A percentile compares a stretch with the other conserved stretches of the same genome.
phyloP scores from a whole-genome alignment of 768 basidiomycete species.

The Steccherinum ochraceum region DNA sequence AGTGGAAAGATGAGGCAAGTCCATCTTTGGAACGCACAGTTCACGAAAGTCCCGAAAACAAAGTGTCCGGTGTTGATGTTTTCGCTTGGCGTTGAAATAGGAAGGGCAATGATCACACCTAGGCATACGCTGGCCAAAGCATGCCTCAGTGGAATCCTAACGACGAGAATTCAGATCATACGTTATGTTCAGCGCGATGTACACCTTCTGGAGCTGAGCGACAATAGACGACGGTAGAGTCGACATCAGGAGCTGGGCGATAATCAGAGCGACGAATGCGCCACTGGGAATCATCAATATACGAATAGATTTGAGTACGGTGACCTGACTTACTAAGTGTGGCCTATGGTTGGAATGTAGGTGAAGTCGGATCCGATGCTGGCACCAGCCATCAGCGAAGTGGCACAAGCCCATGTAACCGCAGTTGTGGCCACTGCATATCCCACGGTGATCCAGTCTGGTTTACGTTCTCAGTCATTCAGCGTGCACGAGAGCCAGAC shows the following conservation, averaged over 20 bases:
- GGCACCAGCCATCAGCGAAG: slow-evolving; percentile 33
- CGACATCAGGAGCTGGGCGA: slow-evolving; percentile 26
- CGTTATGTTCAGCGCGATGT: slow-evolving; percentile 30
- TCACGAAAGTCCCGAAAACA: slow-evolving; percentile 34
- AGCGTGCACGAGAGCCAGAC: too few species aligned
- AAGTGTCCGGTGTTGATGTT: slow-evolving; percentile 32
- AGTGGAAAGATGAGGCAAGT: too few species aligned
- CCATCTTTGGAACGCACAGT: slow-evolving; percentile 26
- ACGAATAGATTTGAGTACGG: background rate
- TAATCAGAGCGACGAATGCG: slow-evolving; percentile 25
- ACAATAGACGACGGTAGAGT: slow-evolving; percentile 28
- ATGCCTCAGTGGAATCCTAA: too few species aligned
- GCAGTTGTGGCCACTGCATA: slow-evolving; percentile 27
- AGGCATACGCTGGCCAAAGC: too few species aligned
- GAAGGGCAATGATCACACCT: slow-evolving; percentile 54
- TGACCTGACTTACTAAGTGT: slow-evolving; percentile 18
- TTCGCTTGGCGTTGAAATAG: slow-evolving; percentile 32
- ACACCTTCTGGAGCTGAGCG: slow-evolving; percentile 29
- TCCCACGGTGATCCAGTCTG: slow-evolving; percentile 31
- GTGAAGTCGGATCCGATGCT: slow-evolving; percentile 24
- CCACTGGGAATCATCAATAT: slow-evolving; percentile 16
- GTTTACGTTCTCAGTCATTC: too few species aligned
- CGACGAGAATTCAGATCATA: slow-evolving; percentile 10
- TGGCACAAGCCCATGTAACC: slow-evolving; percentile 33
- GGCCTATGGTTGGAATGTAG: slow-evolving; percentile 21